Evolutionary conservation across 1,284 basidiomycete genomes (phyloP).

Genomic region (Anthracocystis panici-leucophaei): DNA sequence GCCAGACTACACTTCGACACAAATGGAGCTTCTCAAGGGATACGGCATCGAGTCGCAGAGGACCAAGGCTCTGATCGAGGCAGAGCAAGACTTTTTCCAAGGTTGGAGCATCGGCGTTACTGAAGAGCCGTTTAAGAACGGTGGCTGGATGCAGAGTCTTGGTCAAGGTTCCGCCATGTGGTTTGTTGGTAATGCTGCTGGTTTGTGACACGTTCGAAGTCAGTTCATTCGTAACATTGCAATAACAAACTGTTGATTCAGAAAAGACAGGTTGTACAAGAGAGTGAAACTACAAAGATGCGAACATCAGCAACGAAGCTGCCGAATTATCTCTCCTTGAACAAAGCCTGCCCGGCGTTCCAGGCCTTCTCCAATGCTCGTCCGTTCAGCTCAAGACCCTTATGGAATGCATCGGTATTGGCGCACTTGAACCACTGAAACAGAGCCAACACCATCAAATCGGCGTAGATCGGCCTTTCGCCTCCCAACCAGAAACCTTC

Average conservation of each 20-base stretch:
- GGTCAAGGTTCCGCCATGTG: constrained; percentile 13
- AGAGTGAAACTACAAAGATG: neutral
- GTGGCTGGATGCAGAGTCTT: constrained; percentile 29
- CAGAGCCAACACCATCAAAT: constrained; percentile 23
- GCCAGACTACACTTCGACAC: constrained; percentile 25
- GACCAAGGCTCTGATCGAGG: constrained; percentile 30
- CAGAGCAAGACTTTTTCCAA: constrained; percentile 43
- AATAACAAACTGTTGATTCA: no score
- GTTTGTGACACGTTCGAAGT: no score
- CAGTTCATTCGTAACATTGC: no score
- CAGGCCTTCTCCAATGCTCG: constrained; percentile 22
- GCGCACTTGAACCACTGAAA: constrained; percentile 44
- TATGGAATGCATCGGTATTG: constrained; percentile 11
- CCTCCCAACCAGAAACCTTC: constrained; percentile 25
- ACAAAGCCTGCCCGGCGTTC: constrained; percentile 15
- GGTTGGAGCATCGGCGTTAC: constrained; percentile 51
- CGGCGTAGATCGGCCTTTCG: constrained; percentile 26
- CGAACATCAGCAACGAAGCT: neutral
- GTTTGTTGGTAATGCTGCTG: constrained; percentile 8
- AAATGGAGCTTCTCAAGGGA: constrained; percentile 25
- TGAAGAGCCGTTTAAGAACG: constrained; percentile 42
- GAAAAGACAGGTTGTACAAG: no score
- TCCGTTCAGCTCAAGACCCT: constrained; percentile 19
- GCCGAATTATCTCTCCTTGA: constrained; percentile 5
- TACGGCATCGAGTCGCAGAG: constrained; percentile 32